These are phyloP conservation scores for Geranium incanum DNA, from an alignment of 441 rosid species.

Conservation along the genomic window DNA sequence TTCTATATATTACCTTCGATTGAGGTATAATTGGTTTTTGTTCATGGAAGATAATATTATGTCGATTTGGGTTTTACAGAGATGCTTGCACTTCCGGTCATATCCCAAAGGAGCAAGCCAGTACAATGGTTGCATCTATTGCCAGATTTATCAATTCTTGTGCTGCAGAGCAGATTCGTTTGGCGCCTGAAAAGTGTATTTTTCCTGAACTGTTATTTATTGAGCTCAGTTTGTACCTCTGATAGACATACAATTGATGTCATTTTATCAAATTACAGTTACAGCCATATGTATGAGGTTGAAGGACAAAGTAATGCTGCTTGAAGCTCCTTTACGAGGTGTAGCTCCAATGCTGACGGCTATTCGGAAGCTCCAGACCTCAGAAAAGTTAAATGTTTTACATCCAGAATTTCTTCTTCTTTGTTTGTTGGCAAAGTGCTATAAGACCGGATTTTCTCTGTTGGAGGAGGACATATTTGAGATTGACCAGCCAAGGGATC, in stretches of 20 bases:
- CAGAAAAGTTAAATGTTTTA: constrained; percentile 69
- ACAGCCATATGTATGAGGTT: constrained; percentile 66
- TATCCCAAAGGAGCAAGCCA: constrained; percentile 47
- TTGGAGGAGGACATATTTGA: constrained; percentile 79
- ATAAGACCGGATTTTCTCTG: constrained; percentile 65
- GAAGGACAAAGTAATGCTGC: constrained; percentile 63
- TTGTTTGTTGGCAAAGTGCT: constrained; percentile 66
- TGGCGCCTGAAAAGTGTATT: constrained; percentile 72
- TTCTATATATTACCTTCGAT: background rate
- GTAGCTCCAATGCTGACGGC: constrained; percentile 66
- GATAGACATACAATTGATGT: constrained; percentile 11
- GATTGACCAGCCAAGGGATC: constrained; percentile 81
- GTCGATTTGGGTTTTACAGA: constrained; percentile 31
- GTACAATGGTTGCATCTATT: constrained; percentile 30
- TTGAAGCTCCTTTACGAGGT: constrained; percentile 63
- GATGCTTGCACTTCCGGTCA: constrained; percentile 55
- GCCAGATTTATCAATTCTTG: constrained; percentile 64
- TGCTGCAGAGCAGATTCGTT: constrained; percentile 57
- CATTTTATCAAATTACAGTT: constrained; percentile 40
- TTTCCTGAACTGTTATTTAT: background rate
- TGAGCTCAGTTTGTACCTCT: constrained; percentile 8
- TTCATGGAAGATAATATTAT: background rate
- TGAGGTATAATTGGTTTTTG: background rate
- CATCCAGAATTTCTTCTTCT: constrained; percentile 91
- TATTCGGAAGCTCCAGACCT: constrained; percentile 55